A percentile compares a stretch with the other conserved stretches of the same genome.
Conservation (phyloP, 768 basidiomycete genomes). For the Roridomyces roridus region DNA sequence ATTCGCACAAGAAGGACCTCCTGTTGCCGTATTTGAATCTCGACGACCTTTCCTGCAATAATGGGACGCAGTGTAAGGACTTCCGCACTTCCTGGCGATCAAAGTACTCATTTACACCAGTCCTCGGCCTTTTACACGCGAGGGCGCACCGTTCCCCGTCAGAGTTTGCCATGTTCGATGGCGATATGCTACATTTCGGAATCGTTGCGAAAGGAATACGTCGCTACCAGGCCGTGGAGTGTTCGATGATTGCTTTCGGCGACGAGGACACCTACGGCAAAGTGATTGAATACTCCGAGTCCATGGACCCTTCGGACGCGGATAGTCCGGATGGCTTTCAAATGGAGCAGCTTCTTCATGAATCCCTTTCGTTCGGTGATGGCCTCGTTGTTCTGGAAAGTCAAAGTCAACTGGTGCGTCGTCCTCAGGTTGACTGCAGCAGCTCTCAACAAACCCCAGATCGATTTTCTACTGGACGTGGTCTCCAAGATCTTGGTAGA, state of each 20-base stretch:
- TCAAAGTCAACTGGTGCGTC: slow-evolving; percentile 2
- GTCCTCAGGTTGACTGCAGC: neutral
- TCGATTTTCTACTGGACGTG: slow-evolving; percentile 2
- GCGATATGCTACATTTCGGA: slow-evolving; percentile 5
- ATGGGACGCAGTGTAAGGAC: slow-evolving; percentile 8
- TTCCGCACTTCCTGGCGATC: neutral
- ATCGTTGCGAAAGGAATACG: slow-evolving; percentile 2
- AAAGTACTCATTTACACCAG: neutral
- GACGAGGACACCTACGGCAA: slow-evolving; percentile 8
- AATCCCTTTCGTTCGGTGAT: slow-evolving; percentile 11
- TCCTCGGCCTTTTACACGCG: slow-evolving; percentile 9
- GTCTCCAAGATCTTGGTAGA: slow-evolving; percentile 4
- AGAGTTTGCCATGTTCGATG: slow-evolving; percentile 7
- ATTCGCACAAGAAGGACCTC: neutral
- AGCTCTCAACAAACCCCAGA: too few species aligned
- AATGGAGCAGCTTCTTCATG: neutral
- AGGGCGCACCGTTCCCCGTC: slow-evolving; percentile 6
- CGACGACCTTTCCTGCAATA: slow-evolving; percentile 13
- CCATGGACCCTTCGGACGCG: neutral
- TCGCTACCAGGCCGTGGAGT: slow-evolving; percentile 1
- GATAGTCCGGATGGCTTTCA: neutral
- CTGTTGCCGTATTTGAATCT: slow-evolving; percentile 16
- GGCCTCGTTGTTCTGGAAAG: slow-evolving; percentile 6
- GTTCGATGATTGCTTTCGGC: slow-evolving; percentile 6
- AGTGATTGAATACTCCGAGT: slow-evolving; percentile 7